Evolutionary conservation across 768 basidiomycete genomes (phyloP).

Genomic region (Coprinellus micaceus): DNA sequence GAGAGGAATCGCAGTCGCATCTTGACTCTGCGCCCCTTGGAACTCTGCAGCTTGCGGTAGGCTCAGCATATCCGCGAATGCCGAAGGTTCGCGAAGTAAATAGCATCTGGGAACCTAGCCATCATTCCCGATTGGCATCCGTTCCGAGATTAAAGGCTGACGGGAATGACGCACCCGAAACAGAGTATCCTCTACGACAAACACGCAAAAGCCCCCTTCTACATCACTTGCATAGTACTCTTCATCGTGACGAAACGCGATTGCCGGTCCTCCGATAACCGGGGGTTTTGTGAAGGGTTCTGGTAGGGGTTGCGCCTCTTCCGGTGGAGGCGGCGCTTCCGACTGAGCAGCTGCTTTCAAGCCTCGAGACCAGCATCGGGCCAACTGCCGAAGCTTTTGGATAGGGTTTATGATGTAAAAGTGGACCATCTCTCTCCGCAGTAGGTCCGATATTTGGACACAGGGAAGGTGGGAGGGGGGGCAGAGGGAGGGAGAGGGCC

Average conservation of each 20-base stretch:
- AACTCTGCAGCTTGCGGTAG: constrained; percentile 25
- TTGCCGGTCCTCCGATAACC: background rate
- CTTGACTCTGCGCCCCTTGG: constrained; percentile 23
- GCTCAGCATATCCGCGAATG: constrained; percentile 40
- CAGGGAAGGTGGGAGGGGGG: too few species aligned
- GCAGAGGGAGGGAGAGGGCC: too few species aligned
- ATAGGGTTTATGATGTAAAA: constrained; percentile 35
- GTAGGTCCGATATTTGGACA: background rate
- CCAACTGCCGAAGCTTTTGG: constrained; percentile 34
- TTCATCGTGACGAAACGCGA: constrained; percentile 25
- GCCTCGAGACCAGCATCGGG: constrained; percentile 14
- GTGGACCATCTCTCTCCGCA: constrained; percentile 32
- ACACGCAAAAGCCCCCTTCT: constrained; percentile 53
- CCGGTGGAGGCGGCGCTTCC: background rate
- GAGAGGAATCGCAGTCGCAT: constrained; percentile 33
- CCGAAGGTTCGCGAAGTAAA: constrained; percentile 39
- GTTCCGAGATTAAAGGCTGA: background rate
- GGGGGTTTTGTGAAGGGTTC: constrained; percentile 3
- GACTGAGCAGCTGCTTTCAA: too few species aligned
- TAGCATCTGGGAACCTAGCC: constrained; percentile 43
- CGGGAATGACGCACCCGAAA: constrained; percentile 49
- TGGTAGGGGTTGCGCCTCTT: background rate
- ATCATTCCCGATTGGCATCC: constrained; percentile 2
- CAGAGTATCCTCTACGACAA: constrained; percentile 55
- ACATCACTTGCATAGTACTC: constrained; percentile 32